phyloP scores from a whole-genome alignment of 1,139 yeast genomes.

The Suhomyces panamericanus region DNA sequence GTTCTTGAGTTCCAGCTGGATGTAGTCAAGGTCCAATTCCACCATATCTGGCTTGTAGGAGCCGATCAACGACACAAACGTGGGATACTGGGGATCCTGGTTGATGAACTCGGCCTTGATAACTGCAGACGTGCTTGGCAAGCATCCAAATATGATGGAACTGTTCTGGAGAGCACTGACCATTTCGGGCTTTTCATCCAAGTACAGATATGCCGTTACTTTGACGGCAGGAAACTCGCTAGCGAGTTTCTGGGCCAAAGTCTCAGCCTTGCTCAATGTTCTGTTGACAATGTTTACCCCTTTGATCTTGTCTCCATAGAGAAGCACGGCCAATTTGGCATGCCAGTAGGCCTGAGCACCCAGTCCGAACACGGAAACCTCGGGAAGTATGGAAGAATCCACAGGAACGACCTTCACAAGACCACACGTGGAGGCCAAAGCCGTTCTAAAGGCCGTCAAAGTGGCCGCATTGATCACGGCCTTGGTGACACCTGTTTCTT shows the following conservation, averaged over 20 bases:
- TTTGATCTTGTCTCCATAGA: constrained; percentile 37
- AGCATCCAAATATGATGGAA: constrained; percentile 56
- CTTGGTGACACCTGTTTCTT: constrained; percentile 47
- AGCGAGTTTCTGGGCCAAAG: constrained; percentile 26
- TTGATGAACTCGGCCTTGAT: constrained; percentile 40
- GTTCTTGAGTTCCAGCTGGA: constrained; percentile 30
- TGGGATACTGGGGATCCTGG: constrained; percentile 26
- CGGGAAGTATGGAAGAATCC: constrained; percentile 21
- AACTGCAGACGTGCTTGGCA: constrained; percentile 54
- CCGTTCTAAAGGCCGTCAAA: constrained; percentile 69
- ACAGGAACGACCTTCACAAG: constrained; percentile 37
- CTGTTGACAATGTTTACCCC: constrained; percentile 51
- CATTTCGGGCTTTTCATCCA: constrained; percentile 18
- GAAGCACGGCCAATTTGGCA: constrained; percentile 42
- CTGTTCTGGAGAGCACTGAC: constrained; percentile 27
- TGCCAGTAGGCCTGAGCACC: constrained; percentile 75
- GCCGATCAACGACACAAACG: constrained; percentile 62
- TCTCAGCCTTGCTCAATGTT: constrained; percentile 41
- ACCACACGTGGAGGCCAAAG: constrained; percentile 56
- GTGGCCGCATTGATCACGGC: constrained; percentile 62
- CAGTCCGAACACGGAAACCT: constrained; percentile 56
- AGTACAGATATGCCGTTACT: constrained; percentile 25
- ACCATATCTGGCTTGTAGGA: constrained; percentile 70
- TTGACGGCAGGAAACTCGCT: constrained; percentile 25
- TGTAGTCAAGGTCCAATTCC: constrained; percentile 54